phyloP scores from a whole-genome alignment of 1,139 yeast species.

The Lizanozyma gosingica region DNA sequence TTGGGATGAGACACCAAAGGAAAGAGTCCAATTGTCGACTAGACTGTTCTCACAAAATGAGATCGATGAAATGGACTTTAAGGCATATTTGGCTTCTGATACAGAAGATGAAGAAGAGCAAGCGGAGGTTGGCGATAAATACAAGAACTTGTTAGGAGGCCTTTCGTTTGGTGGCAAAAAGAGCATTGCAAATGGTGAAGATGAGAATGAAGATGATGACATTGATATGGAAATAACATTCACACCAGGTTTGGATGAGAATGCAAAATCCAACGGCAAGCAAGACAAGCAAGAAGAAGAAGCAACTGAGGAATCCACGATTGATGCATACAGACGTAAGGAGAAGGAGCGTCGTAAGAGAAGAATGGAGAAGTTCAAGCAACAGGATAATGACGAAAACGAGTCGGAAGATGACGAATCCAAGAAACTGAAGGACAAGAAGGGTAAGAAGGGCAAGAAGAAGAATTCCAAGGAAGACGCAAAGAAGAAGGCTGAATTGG shows the following conservation, averaged over 20 bases:
- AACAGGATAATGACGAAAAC: constrained; percentile 17
- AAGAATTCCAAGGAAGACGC: constrained; percentile 19
- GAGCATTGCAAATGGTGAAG: constrained; percentile 18
- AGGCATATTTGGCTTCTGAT: constrained; percentile 90
- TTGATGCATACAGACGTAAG: constrained; percentile 76
- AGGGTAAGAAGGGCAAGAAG: constrained; percentile 8
- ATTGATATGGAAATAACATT: constrained; percentile 95
- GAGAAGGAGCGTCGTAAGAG: constrained; percentile 87
- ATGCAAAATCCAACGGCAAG: constrained; percentile 15
- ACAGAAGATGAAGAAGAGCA: constrained; percentile 45
- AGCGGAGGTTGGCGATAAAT: constrained; percentile 45
- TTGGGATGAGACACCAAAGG: constrained; percentile 98
- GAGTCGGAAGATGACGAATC: constrained; percentile 9
- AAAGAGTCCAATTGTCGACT: constrained; percentile 69
- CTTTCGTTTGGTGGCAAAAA: constrained; percentile 28
- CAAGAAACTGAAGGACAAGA: constrained; percentile 14
- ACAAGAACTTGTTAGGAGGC: constrained; percentile 52
- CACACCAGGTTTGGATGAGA: constrained; percentile 74
- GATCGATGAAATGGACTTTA: constrained; percentile 91
- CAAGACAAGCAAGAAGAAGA: constrained; percentile 21
- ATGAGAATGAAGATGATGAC: constrained; percentile 48
- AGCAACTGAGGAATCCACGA: constrained; percentile 60
- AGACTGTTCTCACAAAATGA: constrained; percentile 85
- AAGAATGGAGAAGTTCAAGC: constrained; percentile 67
- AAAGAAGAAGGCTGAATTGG: constrained; percentile 60